Conservation (phyloP, 257 asterid genomes). For the Penstemon newberryi region DNA sequence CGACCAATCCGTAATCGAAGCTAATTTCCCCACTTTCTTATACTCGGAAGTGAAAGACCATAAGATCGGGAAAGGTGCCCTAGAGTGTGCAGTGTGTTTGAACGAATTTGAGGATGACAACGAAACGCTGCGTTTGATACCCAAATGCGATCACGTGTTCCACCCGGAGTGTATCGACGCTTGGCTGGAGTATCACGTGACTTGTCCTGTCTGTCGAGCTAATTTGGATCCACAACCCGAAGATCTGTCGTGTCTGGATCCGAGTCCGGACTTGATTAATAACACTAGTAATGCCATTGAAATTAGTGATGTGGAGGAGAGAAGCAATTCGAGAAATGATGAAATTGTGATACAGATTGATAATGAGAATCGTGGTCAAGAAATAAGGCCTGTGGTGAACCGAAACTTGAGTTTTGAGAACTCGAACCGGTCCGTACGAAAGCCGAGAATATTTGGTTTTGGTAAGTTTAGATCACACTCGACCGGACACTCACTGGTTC, state of each 20-base stretch:
- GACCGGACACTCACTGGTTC: slow-evolving; percentile 77
- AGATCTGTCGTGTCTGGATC: slow-evolving; percentile 30
- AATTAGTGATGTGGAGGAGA: not conserved
- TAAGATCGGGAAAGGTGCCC: slow-evolving; percentile 66
- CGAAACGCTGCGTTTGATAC: slow-evolving; percentile 78
- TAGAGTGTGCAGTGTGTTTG: slow-evolving; percentile 95
- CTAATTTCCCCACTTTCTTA: slow-evolving; percentile 65
- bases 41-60: slow-evolving; percentile 92
- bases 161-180: slow-evolving; percentile 91
- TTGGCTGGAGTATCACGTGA: slow-evolving; percentile 80
- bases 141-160: slow-evolving; percentile 90
- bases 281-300: not conserved
- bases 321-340: slow-evolving; percentile 1
- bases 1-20: slow-evolving; percentile 52
- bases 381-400: not conserved
- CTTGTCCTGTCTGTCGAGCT: slow-evolving; percentile 96
- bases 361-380: not conserved
- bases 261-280: not conserved
- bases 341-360: slow-evolving; percentile 32
- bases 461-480: slow-evolving; percentile 57
- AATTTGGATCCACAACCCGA: slow-evolving; percentile 45
- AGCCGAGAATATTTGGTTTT: slow-evolving; percentile 22
- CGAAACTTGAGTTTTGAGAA: slow-evolving; percentile 4
- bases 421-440: slow-evolving; percentile 21
- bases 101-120: slow-evolving; percentile 69